Evolutionary conservation across 495 filamentous ascomycete species (phyloP).

Genomic region (Penicillium waksmanii): DNA sequence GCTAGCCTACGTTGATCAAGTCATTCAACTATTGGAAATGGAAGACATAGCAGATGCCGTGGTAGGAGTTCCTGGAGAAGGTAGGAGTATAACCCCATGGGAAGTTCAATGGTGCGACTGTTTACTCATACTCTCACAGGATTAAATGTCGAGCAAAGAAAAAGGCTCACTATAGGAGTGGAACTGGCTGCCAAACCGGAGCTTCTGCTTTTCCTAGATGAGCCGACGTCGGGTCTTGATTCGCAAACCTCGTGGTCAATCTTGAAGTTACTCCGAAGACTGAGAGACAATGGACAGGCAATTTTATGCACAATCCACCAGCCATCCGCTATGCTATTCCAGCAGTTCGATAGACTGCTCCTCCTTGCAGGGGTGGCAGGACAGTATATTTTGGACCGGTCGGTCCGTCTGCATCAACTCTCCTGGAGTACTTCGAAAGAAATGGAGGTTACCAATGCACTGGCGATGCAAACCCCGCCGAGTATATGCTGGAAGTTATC

Average conservation of each 20-base stretch:
- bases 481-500: conserved; percentile 91
- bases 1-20: conserved; percentile 83
- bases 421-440: conserved; percentile 76
- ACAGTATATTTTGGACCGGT: conserved; percentile 89
- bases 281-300: conserved; percentile 87
- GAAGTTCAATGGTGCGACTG: neutral
- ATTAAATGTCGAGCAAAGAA: conserved; percentile 70
- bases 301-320: conserved; percentile 95
- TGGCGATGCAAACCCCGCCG: conserved; percentile 77
- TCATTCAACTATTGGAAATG: conserved; percentile 90
- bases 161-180: conserved; percentile 66
- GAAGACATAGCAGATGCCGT: conserved; percentile 84
- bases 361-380: conserved; percentile 67
- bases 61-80: conserved; percentile 84
- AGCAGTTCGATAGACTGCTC: conserved; percentile 84
- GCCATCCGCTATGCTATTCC: conserved; percentile 86
- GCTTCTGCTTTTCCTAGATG: conserved; percentile 72
- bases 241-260: conserved; percentile 42
- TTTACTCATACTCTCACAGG: neutral
- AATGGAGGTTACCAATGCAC: conserved; percentile 63
- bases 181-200: conserved; percentile 67
- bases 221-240: conserved; percentile 73
- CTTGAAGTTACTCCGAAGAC: conserved; percentile 45
- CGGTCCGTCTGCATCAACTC: conserved; percentile 67
- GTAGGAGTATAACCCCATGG: conserved; percentile 29